Evolutionary conservation across 2,329 filamentous ascomycete species (phyloP), one percentile per base, ranked within the genome.

Genomic region (Pseudogymnoascus sp.): DNA sequence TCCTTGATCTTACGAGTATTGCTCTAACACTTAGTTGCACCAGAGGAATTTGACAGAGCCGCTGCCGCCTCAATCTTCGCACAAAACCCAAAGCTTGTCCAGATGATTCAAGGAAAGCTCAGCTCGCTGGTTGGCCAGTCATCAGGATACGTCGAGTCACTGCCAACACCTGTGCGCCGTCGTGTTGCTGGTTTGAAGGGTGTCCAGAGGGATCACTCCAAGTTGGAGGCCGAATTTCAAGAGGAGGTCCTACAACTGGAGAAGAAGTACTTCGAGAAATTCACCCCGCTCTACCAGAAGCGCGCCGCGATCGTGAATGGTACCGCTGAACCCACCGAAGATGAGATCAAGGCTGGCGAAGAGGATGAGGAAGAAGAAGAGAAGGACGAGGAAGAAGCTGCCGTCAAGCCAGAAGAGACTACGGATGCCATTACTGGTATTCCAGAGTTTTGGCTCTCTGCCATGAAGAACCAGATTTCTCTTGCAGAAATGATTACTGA

Each of bases 181-280:
- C 92, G 94, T 74, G 93, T 99, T 68, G 88, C 92, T 66, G 95
- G 94, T 69, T 84, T 99, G 66, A 97, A 97, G 82, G 95, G 93
- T 69, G 92, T 99, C 70, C 94, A 99, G 80, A 97, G 97, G 79
- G 92, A 97, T 72, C 94, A 99, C 80, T 91, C 93, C 65, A 97
- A 97, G 81, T 88, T 99, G 71, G 95, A 99, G 82, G 91, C 92
- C 61, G 89, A 97, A 78, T 97, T 99, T 78, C 95, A 99, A 77
- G 92, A 97, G 78, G 95, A 97, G 80, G 92, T 99, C 66, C 84
- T 99, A 64, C 88, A 97, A 77, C 85, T 99, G 28, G 94, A 99
- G 84, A 99, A 99, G 86, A 97, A 97, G 81, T 99, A 96, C 79
- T 97, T 97, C 72, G 91, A 90, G 79, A 97, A 97, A 80, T 99